Evolutionary conservation across 805 yeast genomes (phyloP).

Genomic region (Priceomyces medius): DNA sequence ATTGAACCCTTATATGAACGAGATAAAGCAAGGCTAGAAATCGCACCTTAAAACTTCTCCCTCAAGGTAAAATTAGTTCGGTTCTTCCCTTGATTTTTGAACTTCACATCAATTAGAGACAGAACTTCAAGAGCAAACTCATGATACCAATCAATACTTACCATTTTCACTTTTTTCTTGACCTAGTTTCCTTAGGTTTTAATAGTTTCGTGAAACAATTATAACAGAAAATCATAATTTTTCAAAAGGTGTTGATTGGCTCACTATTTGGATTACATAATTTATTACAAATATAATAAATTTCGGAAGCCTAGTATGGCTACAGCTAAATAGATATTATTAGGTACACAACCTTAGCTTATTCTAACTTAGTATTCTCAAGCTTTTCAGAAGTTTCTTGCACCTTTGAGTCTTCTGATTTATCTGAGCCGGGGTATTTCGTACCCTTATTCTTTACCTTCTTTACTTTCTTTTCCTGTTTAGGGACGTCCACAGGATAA

Average conservation of each 20-base stretch:
- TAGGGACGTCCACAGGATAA: constrained; percentile 71
- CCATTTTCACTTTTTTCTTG: background rate
- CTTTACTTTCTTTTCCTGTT: constrained; percentile 64
- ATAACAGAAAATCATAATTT: constrained; percentile 10
- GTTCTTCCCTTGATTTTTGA: too few relatives aligned
- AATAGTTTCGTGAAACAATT: background rate
- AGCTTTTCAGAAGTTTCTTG: constrained; percentile 35
- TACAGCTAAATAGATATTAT: background rate
- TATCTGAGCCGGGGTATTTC: constrained; percentile 71
- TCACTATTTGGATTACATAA: constrained; percentile 7
- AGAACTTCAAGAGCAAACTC: too few relatives aligned
- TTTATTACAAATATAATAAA: constrained; percentile 1
- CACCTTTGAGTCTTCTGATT: constrained; percentile 15
- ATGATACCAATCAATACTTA: too few relatives aligned
- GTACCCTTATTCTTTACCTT: constrained; percentile 86
- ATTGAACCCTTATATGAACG: too few relatives aligned
- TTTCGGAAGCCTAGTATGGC: background rate
- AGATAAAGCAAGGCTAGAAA: too few relatives aligned
- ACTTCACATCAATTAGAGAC: too few relatives aligned
- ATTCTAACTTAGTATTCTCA: constrained; percentile 36
- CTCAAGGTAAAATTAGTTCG: too few relatives aligned
- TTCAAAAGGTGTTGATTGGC: constrained; percentile 24
- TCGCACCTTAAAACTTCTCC: too few relatives aligned
- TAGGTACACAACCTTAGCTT: constrained; percentile 8
- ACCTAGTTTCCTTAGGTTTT: background rate